Conservation (phyloP, 2,329 filamentous ascomycete genomes). For the Atkinsonella hypoxylon region DNA sequence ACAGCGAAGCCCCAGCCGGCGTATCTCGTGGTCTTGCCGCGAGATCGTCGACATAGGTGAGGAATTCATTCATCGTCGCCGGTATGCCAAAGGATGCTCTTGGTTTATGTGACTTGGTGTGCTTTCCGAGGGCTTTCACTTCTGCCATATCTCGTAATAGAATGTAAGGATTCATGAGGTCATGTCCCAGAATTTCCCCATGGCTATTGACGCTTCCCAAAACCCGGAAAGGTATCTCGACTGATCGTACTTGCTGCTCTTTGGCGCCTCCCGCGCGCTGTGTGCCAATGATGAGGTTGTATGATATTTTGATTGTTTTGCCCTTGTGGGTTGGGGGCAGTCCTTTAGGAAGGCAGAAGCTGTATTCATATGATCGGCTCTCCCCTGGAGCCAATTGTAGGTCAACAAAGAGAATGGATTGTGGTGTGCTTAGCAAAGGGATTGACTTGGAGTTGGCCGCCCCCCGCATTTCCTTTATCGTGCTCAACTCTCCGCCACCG, state of each 20-base stretch:
- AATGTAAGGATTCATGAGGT: constrained; percentile 89
- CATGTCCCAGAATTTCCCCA: constrained; percentile 82
- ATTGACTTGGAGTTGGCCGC: constrained; percentile 77
- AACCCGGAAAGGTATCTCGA: constrained; percentile 86
- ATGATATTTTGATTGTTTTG: constrained; percentile 86
- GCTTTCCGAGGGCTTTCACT: constrained; percentile 33
- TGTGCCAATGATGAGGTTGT: constrained; percentile 83
- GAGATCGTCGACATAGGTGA: constrained; percentile 66
- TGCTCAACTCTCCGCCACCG: constrained; percentile 79
- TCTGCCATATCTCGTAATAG: constrained; percentile 73
- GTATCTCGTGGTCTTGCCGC: constrained; percentile 46
- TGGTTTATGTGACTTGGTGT: constrained; percentile 16
- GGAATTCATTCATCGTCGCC: constrained; percentile 51
- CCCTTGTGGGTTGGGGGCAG: constrained; percentile 86
- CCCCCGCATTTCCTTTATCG: constrained; percentile 89
- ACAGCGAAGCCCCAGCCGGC: constrained; percentile 50
- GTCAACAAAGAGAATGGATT: constrained; percentile 93
- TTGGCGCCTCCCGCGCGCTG: constrained; percentile 69
- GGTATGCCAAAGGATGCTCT: constrained; percentile 17
- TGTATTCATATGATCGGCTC: constrained; percentile 76
- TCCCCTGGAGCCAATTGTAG: constrained; percentile 78
- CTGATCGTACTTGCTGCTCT: constrained; percentile 76
- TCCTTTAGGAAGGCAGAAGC: constrained; percentile 73
- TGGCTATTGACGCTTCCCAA: constrained; percentile 83
- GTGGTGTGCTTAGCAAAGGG: constrained; percentile 84